A percentile compares a stretch with the other conserved stretches of the same genome.
These are phyloP conservation scores for Xylaria sp. DNA, from an alignment of 495 filamentous ascomycete genomes.

Conservation along the genomic window DNA sequence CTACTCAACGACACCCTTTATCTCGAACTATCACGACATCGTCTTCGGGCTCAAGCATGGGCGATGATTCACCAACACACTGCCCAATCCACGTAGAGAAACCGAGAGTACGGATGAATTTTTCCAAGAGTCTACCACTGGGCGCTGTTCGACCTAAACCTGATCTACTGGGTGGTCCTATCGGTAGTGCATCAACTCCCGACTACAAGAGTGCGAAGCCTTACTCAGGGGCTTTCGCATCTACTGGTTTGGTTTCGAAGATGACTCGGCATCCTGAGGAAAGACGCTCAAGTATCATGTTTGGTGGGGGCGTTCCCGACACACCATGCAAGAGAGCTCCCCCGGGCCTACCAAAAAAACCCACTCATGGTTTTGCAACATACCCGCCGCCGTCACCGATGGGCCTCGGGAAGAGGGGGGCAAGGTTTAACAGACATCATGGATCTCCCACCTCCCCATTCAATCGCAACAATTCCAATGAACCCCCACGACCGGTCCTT, in stretches of 20 bases:
- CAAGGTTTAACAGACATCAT: constrained; percentile 49
- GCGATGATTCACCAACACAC: constrained; percentile 77
- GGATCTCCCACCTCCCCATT: constrained; percentile 67
- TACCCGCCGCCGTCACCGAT: constrained; percentile 58
- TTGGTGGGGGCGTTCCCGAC: constrained; percentile 71
- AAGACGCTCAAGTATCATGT: constrained; percentile 23
- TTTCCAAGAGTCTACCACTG: constrained; percentile 81
- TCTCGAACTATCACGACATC: constrained; percentile 85
- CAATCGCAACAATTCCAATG: constrained; percentile 29
- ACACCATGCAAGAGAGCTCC: constrained; percentile 80
- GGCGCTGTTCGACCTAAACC: constrained; percentile 34
- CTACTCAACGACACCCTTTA: constrained; percentile 77
- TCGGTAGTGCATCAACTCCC: constrained; percentile 73
- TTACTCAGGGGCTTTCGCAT: constrained; percentile 86
- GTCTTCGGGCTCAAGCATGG: constrained; percentile 78
- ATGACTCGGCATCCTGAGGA: constrained; percentile 65
- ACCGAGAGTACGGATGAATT: constrained; percentile 60
- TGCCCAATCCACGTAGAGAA: constrained; percentile 62
- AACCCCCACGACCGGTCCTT: constrained; percentile 42
- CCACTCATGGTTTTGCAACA: constrained; percentile 67
- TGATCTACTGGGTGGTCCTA: constrained; percentile 21
- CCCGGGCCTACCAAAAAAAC: constrained; percentile 48
- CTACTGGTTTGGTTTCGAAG: constrained; percentile 93
- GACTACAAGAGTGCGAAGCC: constrained; percentile 85
- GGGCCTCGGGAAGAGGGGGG: constrained; percentile 56